Base-by-base conservation (phyloP, 768 basidiomycete genomes). In the Tylopilus balloui region DNA sequence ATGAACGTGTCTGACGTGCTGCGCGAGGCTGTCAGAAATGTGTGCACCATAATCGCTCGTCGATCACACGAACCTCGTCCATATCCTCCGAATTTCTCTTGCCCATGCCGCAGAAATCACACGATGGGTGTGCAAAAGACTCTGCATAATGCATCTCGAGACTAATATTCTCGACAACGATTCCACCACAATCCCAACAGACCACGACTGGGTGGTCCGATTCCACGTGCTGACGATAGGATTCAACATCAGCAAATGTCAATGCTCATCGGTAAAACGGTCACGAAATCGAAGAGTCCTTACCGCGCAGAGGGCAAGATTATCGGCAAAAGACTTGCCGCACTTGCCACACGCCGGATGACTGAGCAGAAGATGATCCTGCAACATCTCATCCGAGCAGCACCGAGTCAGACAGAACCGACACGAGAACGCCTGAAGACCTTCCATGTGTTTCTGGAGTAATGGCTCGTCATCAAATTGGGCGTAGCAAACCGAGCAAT, bases 121-220 rank as follows among this genome's bases (percentile, higher is more conserved):
- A 65, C 11, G 59, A 50, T 13, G 59, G 59, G 13, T 65, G 64
- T 13, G 44, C 44, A 15, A 57, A 13, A 20, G 55, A 62, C 4
- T 59, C 62, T 15, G 55, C 35, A 12, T 63, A 66, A 37, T 65
- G 64, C 21, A 36, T 45, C 14, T 55, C 58, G 29, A 65, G 54
- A 45, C 29, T 47, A 17, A 29, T 42, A 13, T 40, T 55, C 9
- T 62, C 65, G 12, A 66, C 42, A 5, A 65, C 56, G 1, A 52
- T 37, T 5, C 64, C 64, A 29, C 54, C 60, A 27, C 64, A 65
- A 21, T 66, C 64, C 64, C 64, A 65, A 48, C 64, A 66, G 31
- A 64, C 62, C 14, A 66, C 54, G 12, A 48, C 52, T 1, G 57
- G 57, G 32, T 65, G 64, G 23, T 54, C 57, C 1, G 45, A 48